Evolutionary conservation across 2,329 filamentous ascomycete species (phyloP).

Genomic region (Fusarium nodosum): DNA sequence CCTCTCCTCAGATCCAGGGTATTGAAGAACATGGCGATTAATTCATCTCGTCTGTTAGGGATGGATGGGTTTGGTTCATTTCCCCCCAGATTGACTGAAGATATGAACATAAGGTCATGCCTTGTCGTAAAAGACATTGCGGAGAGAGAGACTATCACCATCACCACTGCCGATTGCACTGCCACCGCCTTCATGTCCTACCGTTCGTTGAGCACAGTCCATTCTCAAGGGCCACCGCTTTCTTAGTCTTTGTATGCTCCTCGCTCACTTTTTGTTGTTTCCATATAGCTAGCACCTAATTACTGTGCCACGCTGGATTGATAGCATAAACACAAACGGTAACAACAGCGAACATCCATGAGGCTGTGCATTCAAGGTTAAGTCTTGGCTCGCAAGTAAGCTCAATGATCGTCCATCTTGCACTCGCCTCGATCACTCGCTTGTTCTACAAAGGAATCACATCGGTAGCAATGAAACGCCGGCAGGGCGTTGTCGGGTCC

Average conservation of each 20-base stretch:
- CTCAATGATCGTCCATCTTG: constrained; percentile 29
- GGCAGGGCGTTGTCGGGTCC: constrained; percentile 16
- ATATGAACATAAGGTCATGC: constrained; percentile 38
- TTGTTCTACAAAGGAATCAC: constrained; percentile 13
- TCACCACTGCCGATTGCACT: constrained; percentile 37
- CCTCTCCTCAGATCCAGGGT: neutral
- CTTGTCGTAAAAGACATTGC: constrained; percentile 11
- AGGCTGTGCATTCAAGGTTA: constrained; percentile 39
- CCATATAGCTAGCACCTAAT: neutral
- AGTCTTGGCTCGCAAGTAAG: constrained; percentile 40
- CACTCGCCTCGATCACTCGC: constrained; percentile 7
- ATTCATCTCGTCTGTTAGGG: constrained; percentile 11
- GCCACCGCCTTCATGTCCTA: constrained; percentile 41
- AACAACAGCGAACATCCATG: constrained; percentile 17
- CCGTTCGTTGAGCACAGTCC: constrained; percentile 30
- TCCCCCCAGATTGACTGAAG: constrained; percentile 19
- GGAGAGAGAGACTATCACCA: constrained; percentile 33
- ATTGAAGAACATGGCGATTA: constrained; percentile 3
- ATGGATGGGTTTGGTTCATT: constrained; percentile 21
- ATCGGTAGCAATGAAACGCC: constrained; percentile 32
- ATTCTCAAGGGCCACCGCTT: constrained; percentile 7
- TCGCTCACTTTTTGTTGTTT: constrained; percentile 1
- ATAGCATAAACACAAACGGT: constrained; percentile 27
- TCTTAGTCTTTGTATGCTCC: neutral
- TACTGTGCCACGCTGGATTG: constrained; percentile 33